Evolutionary conservation across 805 yeast species (phyloP).

Genomic region (baker's yeast (Saccharomyces cerevisiae)): DNA sequence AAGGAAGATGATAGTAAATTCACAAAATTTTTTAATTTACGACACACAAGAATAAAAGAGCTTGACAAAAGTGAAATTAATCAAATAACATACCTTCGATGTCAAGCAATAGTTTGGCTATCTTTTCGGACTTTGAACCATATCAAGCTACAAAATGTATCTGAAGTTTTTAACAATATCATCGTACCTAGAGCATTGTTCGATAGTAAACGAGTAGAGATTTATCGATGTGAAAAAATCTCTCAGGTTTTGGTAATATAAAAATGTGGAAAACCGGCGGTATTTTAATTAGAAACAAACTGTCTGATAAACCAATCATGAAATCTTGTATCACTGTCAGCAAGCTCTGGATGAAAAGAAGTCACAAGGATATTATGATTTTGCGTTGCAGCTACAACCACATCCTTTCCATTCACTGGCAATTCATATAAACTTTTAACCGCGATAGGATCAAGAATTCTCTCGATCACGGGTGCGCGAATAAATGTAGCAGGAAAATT

Average conservation of each 20-base stretch:
- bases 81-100: neutral
- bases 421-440: slow-evolving; percentile 38
- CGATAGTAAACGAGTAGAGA: slow-evolving; percentile 10
- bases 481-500: slow-evolving; percentile 45
- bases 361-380: slow-evolving; percentile 55
- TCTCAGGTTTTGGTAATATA: neutral
- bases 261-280: neutral
- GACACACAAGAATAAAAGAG: neutral
- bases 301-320: slow-evolving; percentile 63
- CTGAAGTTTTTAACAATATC: slow-evolving; percentile 4
- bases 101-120: slow-evolving; percentile 9
- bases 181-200: slow-evolving; percentile 17
- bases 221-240: slow-evolving; percentile 5
- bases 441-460: slow-evolving; percentile 11
- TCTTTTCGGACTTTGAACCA: slow-evolving; percentile 7
- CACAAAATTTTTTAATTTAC: neutral
- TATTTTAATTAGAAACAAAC: slow-evolving; percentile 36
- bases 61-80: neutral
- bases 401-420: slow-evolving; percentile 15
- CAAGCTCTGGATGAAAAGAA: slow-evolving; percentile 70
- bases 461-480: slow-evolving; percentile 61
- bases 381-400: slow-evolving; percentile 65
- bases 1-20: neutral
- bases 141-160: slow-evolving; percentile 9
- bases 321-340: slow-evolving; percentile 42